Evolutionary conservation across 129 eudicot species (phyloP).

Genomic region (Logfia minima): DNA sequence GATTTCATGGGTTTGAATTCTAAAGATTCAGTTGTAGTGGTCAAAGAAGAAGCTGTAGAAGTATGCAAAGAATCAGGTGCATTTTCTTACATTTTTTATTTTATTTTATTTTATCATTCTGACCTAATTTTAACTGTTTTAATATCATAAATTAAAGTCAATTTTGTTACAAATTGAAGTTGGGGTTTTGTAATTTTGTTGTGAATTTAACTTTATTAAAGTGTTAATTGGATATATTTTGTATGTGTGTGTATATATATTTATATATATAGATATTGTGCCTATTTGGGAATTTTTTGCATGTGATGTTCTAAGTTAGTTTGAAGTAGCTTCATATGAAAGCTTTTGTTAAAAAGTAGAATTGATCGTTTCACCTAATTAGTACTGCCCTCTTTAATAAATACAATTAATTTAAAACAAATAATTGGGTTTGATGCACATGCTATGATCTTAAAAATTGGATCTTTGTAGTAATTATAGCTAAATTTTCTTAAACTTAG

Average conservation of each 20-base stretch:
- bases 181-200: not conserved
- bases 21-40: conserved; percentile 45
- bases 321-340: conserved; percentile 34
- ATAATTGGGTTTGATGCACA: not conserved
- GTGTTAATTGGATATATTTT: not conserved
- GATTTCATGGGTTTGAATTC: conserved; percentile 79
- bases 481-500: not conserved
- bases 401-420: not conserved
- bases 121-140: not conserved
- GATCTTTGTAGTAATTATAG: conserved; percentile 21
- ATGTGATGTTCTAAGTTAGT: conserved; percentile 32
- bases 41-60: conserved; percentile 56
- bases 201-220: conserved; percentile 1
- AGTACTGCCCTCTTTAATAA: conserved; percentile 13
- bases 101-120: not conserved
- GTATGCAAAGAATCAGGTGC: conserved; percentile 56
- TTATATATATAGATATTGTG: no score
- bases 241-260: no score
- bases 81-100: conserved; percentile 7
- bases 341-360: conserved; percentile 28
- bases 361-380: conserved; percentile 35
- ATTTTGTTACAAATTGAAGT: not conserved
- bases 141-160: not conserved
- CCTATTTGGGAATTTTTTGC: conserved; percentile 14
- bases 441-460: conserved; percentile 10